Base-by-base conservation (phyloP, 805 yeast species). In the Ogataea angusta region DNA sequence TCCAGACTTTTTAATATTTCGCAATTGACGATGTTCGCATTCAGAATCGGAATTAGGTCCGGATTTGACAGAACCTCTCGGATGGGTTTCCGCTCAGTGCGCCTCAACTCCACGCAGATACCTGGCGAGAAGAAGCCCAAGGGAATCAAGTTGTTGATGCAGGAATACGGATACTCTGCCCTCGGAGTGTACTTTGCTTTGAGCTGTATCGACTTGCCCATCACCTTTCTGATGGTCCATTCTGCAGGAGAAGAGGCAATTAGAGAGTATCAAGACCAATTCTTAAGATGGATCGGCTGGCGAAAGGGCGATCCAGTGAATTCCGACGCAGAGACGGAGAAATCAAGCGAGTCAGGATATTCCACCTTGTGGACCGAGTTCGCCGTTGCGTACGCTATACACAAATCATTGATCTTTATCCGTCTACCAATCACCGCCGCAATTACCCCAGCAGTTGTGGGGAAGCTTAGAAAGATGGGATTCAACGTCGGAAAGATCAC, bases 361-460 rank as follows among this genome's bases (percentile, higher is more conserved):
- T 56, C 63, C 6, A 70, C 81, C 41, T 59, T 88, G 57, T 59
- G 86, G 72, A 84, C 97, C 0, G 97, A 91, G 62, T 78, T 88
- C 51, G 80, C 85, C 10, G 75, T 93, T 38, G 98, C 98, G 0
- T 93, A 93, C 60, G 96, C 96, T 2, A 68, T 93, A 33, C 98
- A 93, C 68, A 93, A 93, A 66, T 77, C 90, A 4, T 71, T 93
- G 47, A 75, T 91, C 17, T 77, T 91, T 45, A 74, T 93, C 30
- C 75, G 99, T 47, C 67, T 93, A 5, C 99, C 99, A 10, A 62
- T 88, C 22, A 84, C 97, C 0, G 96, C 96, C 0, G 95, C 95
- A 2, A 74, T 90, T 10, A 89, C 97, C 0, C 99, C 99, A 5
- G 58, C 78, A 1, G 72, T 88, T 2, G 95, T 88, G 5, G 68